phyloP scores from a whole-genome alignment of 345 rosid genomes.

The Eucalyptus dawsonii region DNA sequence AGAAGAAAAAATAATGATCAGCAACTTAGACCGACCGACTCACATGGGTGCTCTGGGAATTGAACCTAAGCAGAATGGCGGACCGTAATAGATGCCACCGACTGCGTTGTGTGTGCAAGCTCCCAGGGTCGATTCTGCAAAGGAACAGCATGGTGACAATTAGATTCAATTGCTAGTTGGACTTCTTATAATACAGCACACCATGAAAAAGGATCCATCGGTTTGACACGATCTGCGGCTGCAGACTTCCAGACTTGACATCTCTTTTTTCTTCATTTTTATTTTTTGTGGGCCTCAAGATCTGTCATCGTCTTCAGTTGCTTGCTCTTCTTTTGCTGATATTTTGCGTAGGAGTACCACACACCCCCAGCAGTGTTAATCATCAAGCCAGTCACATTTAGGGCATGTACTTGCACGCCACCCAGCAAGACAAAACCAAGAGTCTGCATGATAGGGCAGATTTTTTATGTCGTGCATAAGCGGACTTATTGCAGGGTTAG shows the following conservation, averaged over 20 bases:
- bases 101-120: neutral
- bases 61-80: neutral
- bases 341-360: constrained; percentile 89
- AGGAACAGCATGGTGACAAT: neutral
- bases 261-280: neutral
- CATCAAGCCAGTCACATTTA: constrained; percentile 76
- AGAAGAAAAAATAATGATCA: neutral
- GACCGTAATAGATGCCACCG: neutral
- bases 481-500: neutral
- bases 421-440: constrained; percentile 88
- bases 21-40: neutral
- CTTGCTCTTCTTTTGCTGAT: constrained; percentile 62
- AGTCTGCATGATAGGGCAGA: constrained; percentile 22
- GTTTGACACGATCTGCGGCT: neutral
- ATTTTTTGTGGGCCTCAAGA: constrained; percentile 52
- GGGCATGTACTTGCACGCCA: constrained; percentile 79
- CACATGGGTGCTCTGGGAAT: neutral
- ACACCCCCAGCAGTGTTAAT: constrained; percentile 92
- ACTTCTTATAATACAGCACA: neutral
- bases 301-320: constrained; percentile 36
- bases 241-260: neutral
- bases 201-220: neutral
- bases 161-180: neutral
- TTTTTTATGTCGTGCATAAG: neutral
- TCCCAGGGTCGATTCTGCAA: neutral